Conservation (phyloP, 768 basidiomycete species). For the Suillus paluster region DNA sequence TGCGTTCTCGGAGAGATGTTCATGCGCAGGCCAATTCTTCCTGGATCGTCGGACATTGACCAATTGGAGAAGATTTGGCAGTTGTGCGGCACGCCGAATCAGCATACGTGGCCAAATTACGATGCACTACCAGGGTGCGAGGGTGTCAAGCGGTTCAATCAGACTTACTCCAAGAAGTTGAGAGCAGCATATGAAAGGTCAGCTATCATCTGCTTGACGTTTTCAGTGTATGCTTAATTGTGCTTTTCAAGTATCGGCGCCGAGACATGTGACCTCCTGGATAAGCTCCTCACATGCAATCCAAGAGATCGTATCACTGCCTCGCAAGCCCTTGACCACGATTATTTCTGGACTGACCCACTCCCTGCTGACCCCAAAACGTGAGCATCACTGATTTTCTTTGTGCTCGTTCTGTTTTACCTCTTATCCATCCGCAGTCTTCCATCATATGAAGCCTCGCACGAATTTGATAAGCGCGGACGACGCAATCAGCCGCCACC, state of each 20-base stretch:
- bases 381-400: conserved; percentile 44
- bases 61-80: conserved; percentile 90
- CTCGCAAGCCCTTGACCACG: conserved; percentile 83
- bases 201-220: conserved; percentile 25
- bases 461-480: conserved; percentile 80
- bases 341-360: conserved; percentile 94
- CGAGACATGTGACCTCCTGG: conserved; percentile 82
- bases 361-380: conserved; percentile 83
- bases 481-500: conserved; percentile 48
- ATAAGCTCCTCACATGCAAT: conserved; percentile 81
- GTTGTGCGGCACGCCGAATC: conserved; percentile 87
- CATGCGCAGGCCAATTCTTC: conserved; percentile 80
- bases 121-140: conserved; percentile 80
- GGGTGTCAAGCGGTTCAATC: conserved; percentile 67
- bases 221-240: conserved; percentile 6
- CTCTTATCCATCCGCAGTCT: conserved; percentile 47
- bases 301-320: conserved; percentile 87
- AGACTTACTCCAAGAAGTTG: conserved; percentile 55
- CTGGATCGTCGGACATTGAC: conserved; percentile 87
- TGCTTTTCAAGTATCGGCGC: conserved; percentile 56
- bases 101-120: conserved; percentile 80
- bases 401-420: neutral
- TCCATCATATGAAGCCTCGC: conserved; percentile 79
- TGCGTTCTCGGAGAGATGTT: conserved; percentile 99
- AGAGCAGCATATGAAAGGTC: conserved; percentile 64